Evolutionary conservation across 441 rosid genomes (phyloP).

Genomic region (Lepidium campestre): DNA sequence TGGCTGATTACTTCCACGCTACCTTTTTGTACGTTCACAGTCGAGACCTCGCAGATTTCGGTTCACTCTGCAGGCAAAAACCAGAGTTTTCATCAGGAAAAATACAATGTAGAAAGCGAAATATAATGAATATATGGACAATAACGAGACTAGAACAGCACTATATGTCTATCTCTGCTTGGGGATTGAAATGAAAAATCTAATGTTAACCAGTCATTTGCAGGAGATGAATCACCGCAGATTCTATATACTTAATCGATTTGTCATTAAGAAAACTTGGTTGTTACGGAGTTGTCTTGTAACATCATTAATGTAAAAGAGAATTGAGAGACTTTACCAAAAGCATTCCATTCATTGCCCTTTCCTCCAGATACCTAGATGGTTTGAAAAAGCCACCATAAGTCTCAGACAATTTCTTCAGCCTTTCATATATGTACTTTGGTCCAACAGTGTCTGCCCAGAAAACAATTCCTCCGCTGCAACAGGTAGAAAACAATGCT

Average conservation of each 20-base stretch:
- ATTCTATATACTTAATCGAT: background rate
- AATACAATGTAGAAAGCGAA: background rate
- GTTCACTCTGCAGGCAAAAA: conserved; percentile 27
- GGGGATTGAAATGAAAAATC: background rate
- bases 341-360: conserved; percentile 62
- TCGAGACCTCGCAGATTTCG: conserved; percentile 18
- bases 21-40: conserved; percentile 16
- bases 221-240: background rate
- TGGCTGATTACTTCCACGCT: background rate
- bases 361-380: conserved; percentile 78
- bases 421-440: conserved; percentile 48
- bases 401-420: conserved; percentile 62
- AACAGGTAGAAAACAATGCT: background rate
- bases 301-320: background rate
- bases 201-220: background rate
- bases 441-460: conserved; percentile 79
- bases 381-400: conserved; percentile 74
- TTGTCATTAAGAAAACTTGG: background rate
- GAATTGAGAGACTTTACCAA: conserved; percentile 45
- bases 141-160: background rate
- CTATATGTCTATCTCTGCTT: background rate
- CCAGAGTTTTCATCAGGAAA: background rate
- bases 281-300: background rate
- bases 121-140: background rate
- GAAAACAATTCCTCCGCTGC: conserved; percentile 81